phyloP scores from a whole-genome alignment of 805 yeast species.

The Kazachstania africana region DNA sequence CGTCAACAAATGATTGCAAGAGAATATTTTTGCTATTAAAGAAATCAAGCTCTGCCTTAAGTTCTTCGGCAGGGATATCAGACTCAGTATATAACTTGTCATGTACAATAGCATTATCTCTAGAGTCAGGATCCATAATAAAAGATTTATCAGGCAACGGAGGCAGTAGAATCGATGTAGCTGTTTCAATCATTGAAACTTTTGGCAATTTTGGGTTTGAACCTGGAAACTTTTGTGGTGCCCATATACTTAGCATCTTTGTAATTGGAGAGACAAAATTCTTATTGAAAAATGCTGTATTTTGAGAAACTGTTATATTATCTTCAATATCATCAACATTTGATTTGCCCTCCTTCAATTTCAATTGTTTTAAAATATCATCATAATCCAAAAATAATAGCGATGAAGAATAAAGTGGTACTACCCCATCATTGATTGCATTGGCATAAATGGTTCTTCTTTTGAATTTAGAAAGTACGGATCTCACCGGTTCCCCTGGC shows the following conservation, averaged over 20 bases:
- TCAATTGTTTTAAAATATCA: slow-evolving; percentile 27
- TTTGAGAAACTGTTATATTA: slow-evolving; percentile 4
- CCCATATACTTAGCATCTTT: slow-evolving; percentile 34
- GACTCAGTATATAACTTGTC: slow-evolving; percentile 48
- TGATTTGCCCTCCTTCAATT: slow-evolving; percentile 13
- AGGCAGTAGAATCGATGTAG: slow-evolving; percentile 53
- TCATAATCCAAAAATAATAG: slow-evolving; percentile 57
- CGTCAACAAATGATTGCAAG: slow-evolving; percentile 25
- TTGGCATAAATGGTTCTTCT: slow-evolving; percentile 69
- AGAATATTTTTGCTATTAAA: slow-evolving; percentile 16
- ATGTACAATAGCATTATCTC: slow-evolving; percentile 52
- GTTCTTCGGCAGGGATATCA: slow-evolving; percentile 32
- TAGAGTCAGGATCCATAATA: slow-evolving; percentile 48
- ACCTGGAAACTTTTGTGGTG: slow-evolving; percentile 15
- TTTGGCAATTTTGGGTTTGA: slow-evolving; percentile 37
- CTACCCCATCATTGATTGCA: slow-evolving; percentile 69
- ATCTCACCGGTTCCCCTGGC: slow-evolving; percentile 53
- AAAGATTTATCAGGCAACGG: slow-evolving; percentile 54
- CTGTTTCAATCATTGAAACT: slow-evolving; percentile 58
- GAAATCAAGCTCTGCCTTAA: slow-evolving; percentile 7
- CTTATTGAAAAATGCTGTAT: slow-evolving; percentile 16
- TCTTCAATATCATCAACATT: not conserved
- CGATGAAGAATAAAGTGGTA: slow-evolving; percentile 65
- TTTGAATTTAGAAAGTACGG: slow-evolving; percentile 40
- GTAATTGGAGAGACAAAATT: slow-evolving; percentile 32